Base-by-base conservation (phyloP, 306 rosid genomes). In the Acmispon strigosus region DNA sequence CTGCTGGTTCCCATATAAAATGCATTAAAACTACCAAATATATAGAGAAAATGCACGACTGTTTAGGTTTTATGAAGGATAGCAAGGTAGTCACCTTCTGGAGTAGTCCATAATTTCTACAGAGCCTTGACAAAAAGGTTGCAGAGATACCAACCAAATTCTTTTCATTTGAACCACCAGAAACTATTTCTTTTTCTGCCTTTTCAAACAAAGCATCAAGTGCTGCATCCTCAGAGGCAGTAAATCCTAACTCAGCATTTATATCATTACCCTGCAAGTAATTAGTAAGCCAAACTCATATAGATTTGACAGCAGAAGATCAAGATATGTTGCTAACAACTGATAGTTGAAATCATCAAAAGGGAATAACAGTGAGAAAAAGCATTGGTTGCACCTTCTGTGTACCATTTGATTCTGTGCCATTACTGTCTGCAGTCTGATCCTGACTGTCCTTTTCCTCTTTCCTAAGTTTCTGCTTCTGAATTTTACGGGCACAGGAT, bases 161-260 rank as follows among this genome's bases (percentile, higher is more conserved):
- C 84, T 87, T 90, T 74, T 84, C 90, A 18, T 70, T 36, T 11
- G 87, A 78, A 80, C 80, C 76, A 14, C 93, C 90, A 34, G 86
- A 84, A 71, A 93, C 75, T 67, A 93, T 90, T 86, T 93, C 98
- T 75, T 86, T 93, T 79, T 93, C 98, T 55, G 96, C 90, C 61
- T 84, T 88, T 69, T 93, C 97, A 54, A 89, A 81, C 71, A 93
- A 82, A 34, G 87, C 82, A 82, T 93, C 98, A 83, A 93, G 86
- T 57, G 78, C 69, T 55, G 97, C 98, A 83, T 93, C 98, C 86
- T 87, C 98, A 54, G 98, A 90, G 14, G 96, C 96, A 41, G 98
- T 80, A 81, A 93, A 86, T 61, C 98, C 98, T 80, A 93, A 85
- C 80, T 90, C 98, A 5, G 91, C 85, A 75, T 80, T 88, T 60